Evolutionary conservation across 2,329 filamentous ascomycete species (phyloP), one percentile per base, ranked within the genome.

Genomic region (Exutisphaerella laricina): DNA sequence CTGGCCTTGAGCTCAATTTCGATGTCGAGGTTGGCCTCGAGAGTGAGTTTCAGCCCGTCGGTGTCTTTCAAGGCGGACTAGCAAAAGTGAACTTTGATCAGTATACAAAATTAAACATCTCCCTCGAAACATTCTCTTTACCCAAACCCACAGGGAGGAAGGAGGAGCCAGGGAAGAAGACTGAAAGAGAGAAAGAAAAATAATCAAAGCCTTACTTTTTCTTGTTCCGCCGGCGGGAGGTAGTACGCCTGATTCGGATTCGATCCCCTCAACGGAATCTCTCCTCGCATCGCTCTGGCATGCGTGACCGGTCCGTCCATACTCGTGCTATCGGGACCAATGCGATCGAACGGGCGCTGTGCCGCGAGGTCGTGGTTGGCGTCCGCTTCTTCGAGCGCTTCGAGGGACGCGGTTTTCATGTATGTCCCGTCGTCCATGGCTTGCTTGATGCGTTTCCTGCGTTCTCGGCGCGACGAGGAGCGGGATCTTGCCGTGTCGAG

Each of bases 1-100:
- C 83, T 82, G 14, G 86, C 86, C 73, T 92, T 92, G 48, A 92
- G 74, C 57, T 88, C 83, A 49, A 92, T 85, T 65, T 92, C 86
- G 37, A 92, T 75, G 54, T 92, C 86, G 44, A 92, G 71, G 65
- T 89, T 88, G 42, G 88, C 69, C 60, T 89, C 86, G 16, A 92
- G 69, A 26, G 81, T 77, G 60, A 89, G 66, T 62, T 81, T 81
- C 60, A 88, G 65, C 28, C 84, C 83, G 57, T 88, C 82, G 46
- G 77, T 68, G 37, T 78, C 72, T 36, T 73, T 70, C 40, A 73
- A 52, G 5, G 57, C 54, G 40, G 65, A 58, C 54, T 59, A 16
- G 17, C 5, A 9, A 17, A 18, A 2, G 39, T 31, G 21, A 41
- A 34, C 21, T 13, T 35, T 23, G 3, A 35, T 22, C 10, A 14